A percentile compares a stretch with the other conserved stretches of the same genome.
Conservation (phyloP, 306 rosid species). For the Alnus rubra region DNA sequence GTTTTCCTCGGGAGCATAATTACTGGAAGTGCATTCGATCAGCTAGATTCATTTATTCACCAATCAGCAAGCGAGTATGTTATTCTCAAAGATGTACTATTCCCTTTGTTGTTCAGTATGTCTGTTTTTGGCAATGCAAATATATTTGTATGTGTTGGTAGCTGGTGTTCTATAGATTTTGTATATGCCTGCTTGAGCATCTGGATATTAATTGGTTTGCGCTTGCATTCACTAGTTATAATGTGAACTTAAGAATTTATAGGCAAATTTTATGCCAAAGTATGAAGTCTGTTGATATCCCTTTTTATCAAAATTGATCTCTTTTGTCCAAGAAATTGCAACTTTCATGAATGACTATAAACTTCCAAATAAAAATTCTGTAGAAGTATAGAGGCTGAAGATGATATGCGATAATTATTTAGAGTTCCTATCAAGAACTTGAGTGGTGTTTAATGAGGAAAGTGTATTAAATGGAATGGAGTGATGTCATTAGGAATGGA, state of each 20-base stretch:
- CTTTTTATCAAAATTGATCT: neutral
- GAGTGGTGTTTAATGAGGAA: neutral
- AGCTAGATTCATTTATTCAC: constrained; percentile 64
- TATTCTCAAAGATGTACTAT: neutral
- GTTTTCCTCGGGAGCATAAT: constrained; percentile 90
- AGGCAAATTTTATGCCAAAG: neutral
- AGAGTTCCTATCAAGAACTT: neutral
- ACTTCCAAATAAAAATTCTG: neutral
- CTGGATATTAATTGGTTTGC: constrained; percentile 7
- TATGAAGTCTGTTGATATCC: neutral
- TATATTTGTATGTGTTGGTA: constrained; percentile 8
- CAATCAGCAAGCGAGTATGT: constrained; percentile 75
- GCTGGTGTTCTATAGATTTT: neutral
- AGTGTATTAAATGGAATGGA: neutral
- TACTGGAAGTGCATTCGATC: constrained; percentile 80
- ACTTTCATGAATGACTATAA: neutral
- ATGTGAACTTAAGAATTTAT: neutral
- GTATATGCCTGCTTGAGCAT: neutral
- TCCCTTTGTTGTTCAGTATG: neutral
- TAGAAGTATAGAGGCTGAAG: neutral
- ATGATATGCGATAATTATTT: neutral
- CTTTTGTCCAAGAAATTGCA: neutral
- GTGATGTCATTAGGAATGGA: neutral
- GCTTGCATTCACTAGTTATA: neutral
- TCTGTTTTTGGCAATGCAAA: constrained; percentile 7